Evolutionary conservation across 73 alveolate species (phyloP).

Genomic region (Paraurostyla sp.): DNA sequence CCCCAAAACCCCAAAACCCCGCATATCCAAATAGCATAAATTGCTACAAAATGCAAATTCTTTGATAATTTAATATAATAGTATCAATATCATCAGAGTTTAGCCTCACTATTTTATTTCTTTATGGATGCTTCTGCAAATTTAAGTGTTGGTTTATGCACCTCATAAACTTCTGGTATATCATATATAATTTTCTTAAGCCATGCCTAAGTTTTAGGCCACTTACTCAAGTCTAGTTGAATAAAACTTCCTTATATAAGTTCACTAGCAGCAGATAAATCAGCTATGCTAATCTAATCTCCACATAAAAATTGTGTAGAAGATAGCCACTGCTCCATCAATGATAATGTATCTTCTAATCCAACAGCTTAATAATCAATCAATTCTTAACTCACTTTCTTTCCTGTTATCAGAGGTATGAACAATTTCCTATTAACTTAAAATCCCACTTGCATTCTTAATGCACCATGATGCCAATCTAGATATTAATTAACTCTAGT

Average conservation of each 20-base stretch:
- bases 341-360: background rate
- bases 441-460: constrained; percentile 64
- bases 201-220: constrained; percentile 37
- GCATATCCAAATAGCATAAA: no score
- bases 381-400: constrained; percentile 2
- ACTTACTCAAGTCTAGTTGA: constrained; percentile 36
- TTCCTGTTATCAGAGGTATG: constrained; percentile 53
- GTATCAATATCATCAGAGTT: background rate
- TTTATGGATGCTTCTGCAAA: constrained; percentile 36
- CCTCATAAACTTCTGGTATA: constrained; percentile 64
- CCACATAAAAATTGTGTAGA: constrained; percentile 54
- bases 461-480: constrained; percentile 78
- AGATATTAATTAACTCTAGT: constrained; percentile 67
- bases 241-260: constrained; percentile 54
- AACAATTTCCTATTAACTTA: constrained; percentile 46
- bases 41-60: no score
- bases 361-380: background rate
- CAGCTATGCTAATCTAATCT: constrained; percentile 76
- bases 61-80: no score
- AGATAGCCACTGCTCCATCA: constrained; percentile 45
- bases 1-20: no score
- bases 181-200: constrained; percentile 10
- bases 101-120: background rate
- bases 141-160: constrained; percentile 28
- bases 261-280: constrained; percentile 63